A percentile compares a stretch with the other conserved stretches of the same genome.
Evolutionary conservation across 2,329 filamentous ascomycete species (phyloP).

Genomic region (Zarea fungicola): DNA sequence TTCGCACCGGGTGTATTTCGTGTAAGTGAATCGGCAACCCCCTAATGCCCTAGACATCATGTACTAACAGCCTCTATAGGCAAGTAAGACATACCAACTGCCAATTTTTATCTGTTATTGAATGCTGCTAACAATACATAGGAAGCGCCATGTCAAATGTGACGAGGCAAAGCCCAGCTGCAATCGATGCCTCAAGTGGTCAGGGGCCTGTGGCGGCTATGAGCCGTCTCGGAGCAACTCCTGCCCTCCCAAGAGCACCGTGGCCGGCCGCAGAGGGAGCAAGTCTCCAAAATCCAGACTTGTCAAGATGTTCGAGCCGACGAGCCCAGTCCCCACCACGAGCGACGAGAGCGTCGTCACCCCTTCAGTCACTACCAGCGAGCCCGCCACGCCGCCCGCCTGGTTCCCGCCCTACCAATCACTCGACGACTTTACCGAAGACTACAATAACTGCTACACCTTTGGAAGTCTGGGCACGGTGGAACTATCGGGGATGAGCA

Average conservation of each 20-base stretch:
- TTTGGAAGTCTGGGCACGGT: neutral
- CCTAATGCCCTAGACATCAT: too few relatives aligned
- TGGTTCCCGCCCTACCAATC: neutral
- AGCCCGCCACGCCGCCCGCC: slow-evolving; percentile 9
- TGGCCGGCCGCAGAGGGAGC: neutral
- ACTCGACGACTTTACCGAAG: neutral
- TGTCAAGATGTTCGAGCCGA: neutral
- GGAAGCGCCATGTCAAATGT: slow-evolving; percentile 31
- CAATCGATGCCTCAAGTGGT: slow-evolving; percentile 30
- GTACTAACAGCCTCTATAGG: slow-evolving; percentile 17
- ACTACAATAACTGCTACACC: neutral
- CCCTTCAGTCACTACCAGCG: slow-evolving; percentile 8
- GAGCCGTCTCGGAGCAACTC: slow-evolving; percentile 6
- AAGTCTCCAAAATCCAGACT: neutral
- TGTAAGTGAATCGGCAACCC: too few relatives aligned
- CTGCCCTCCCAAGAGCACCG: neutral
- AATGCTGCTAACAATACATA: slow-evolving; percentile 14
- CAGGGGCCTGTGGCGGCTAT: slow-evolving; percentile 30
- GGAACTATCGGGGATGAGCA: neutral
- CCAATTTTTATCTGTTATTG: neutral
- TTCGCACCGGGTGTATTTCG: slow-evolving; percentile 27
- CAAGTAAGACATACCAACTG: slow-evolving; percentile 20
- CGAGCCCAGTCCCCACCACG: neutral
- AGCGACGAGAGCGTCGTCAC: slow-evolving; percentile 1
- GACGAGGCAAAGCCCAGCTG: slow-evolving; percentile 31